Evolutionary conservation across 805 yeast species (phyloP), one percentile per base, ranked within the genome.

Genomic region (Yamadazyma ubonensis): DNA sequence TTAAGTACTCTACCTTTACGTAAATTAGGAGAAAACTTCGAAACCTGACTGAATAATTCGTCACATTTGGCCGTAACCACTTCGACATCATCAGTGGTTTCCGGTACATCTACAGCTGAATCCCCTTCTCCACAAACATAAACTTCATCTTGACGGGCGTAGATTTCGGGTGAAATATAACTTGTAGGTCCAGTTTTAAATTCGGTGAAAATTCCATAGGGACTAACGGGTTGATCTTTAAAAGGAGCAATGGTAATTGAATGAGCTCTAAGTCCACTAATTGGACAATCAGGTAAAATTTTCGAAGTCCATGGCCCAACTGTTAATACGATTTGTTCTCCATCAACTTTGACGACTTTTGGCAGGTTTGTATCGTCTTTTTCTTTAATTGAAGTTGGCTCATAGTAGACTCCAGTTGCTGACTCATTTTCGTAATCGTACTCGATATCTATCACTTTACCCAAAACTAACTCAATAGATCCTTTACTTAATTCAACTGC

Each of bases 71-170:
- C 86, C 43, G 81, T 76, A 16, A 86, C 87, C 18, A 91, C 93
- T 59, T 83, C 89, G 21, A 91, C 96, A 48, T 89, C 95, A 55
- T 88, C 96, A 0, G 96, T 86, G 0, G 96, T 85, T 53, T 88
- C 96, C 3, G 98, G 99, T 23, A 93, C 78, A 39, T 86, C 90
- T 18, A 86, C 95, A 15, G 84, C 75, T 1, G 95, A 81, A 55
- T 89, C 97, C 33, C 96, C 96, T 63, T 93, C 99, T 32, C 99
- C 98, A 65, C 98, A 91, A 2, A 93, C 93, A 54, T 90, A 91
- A 29, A 91, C 93, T 62, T 93, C 99, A 63, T 91, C 96, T 53
- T 81, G 83, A 58, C 99, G 76, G 6, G 98, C 96, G 60, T 91
- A 91, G 46, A 93, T 80, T 58, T 91, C 99, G 0, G 99, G 99